Base-by-base conservation (phyloP, 176 grass and related monocot genomes). In the Carex parvula region DNA sequence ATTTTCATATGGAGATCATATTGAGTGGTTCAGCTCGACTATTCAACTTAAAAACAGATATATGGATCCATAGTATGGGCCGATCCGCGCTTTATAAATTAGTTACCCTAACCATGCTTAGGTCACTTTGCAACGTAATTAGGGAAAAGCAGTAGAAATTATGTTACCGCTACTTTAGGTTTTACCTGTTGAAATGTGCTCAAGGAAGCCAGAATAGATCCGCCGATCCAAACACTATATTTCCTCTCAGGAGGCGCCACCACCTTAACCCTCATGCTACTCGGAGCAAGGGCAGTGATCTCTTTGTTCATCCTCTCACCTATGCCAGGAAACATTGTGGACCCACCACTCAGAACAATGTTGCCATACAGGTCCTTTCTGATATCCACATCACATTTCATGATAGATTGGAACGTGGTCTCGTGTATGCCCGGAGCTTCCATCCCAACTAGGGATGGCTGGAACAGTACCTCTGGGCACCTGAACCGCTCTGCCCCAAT, bases 181-280 rank as follows among this genome's bases (percentile, higher is more conserved):
- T 3, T 87, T 84, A 95, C 93, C 93, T 95, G 93, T 87, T 95
- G 93, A 83, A 95, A 95, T 68, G 90, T 92, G 90, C 93, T 95
- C 66, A 95, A 44, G 58, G 93, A 95, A 80, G 93, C 93, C 35
- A 95, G 90, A 87, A 95, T 95, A 13, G 93, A 95, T 80, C 93
- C 93, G 55, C 93, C 90, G 0, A 95, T 95, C 93, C 93, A 92
- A 46, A 95, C 93, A 86, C 90, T 95, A 84, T 95, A 95, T 87
- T 95, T 95, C 90, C 93, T 95, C 85, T 95, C 93, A 0, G 90
- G 93, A 0, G 93, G 90, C 17, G 93, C 93, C 5, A 95, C 93
- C 4, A 95, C 93, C 88, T 95, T 95, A 87, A 95, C 88, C 87
- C 90, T 95, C 93, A 95, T 95, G 90, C 93, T 95, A 60, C 88